These are phyloP conservation scores for Hansenula anomala DNA, from an alignment of 1,139 yeast species.

Conservation along the genomic window DNA sequence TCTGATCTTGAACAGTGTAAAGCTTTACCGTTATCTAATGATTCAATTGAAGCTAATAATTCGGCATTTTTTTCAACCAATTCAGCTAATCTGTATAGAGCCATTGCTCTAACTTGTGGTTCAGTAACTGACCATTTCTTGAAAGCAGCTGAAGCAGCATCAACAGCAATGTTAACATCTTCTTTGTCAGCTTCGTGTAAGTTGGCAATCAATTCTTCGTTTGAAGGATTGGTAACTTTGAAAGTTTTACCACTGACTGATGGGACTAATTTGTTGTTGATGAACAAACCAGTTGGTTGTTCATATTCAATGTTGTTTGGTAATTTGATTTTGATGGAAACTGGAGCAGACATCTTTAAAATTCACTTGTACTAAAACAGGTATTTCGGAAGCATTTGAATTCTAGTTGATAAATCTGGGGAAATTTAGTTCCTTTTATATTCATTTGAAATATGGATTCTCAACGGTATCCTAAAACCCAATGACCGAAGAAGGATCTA, in stretches of 20 bases:
- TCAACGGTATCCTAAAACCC: too few relatives aligned
- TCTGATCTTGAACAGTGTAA: conserved; percentile 52
- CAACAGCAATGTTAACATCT: conserved; percentile 57
- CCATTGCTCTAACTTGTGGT: conserved; percentile 51
- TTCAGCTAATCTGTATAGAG: conserved; percentile 60
- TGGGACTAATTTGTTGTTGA: conserved; percentile 54
- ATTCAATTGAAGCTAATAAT: conserved; percentile 63
- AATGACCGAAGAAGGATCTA: too few relatives aligned
- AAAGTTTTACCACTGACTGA: conserved; percentile 47
- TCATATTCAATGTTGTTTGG: conserved; percentile 58
- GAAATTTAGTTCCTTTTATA: background rate
- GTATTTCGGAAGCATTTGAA: too few relatives aligned
- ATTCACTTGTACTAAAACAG: too few relatives aligned
- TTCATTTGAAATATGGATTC: too few relatives aligned
- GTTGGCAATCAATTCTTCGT: conserved; percentile 50
- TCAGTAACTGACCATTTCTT: conserved; percentile 40
- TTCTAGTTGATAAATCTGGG: too few relatives aligned
- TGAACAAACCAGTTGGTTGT: conserved; percentile 67
- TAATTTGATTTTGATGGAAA: conserved; percentile 46
- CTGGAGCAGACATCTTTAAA: conserved; percentile 27
- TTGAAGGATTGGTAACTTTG: conserved; percentile 49
- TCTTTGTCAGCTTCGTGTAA: conserved; percentile 51
- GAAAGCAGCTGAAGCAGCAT: conserved; percentile 52
- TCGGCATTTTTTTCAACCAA: conserved; percentile 56
- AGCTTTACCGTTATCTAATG: conserved; percentile 80